These are phyloP conservation scores for Backusella sp. DNA, from an alignment of 192 early-diverging fungal species.

Conservation along the genomic window DNA sequence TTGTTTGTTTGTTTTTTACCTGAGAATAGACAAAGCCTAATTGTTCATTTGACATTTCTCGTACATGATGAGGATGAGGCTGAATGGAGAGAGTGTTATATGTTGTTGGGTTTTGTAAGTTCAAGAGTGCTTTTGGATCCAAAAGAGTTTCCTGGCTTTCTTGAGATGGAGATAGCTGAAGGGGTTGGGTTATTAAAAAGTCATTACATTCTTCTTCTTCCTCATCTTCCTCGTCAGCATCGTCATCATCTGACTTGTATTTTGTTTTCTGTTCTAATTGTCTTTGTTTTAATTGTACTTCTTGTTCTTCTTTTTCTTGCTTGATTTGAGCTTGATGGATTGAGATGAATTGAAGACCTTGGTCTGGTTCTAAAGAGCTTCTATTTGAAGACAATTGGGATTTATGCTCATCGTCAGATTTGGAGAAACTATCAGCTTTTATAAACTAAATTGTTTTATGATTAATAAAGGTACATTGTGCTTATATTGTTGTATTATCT, in stretches of 20 bases:
- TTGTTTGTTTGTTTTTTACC: not conserved
- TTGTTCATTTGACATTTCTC: not conserved
- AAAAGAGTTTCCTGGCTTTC: not conserved
- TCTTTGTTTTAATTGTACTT: not conserved
- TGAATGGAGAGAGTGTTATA: not conserved
- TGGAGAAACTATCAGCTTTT: not conserved
- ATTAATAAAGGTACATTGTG: not conserved
- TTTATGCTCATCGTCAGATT: not conserved
- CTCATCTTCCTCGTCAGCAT: not conserved
- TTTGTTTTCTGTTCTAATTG: not conserved
- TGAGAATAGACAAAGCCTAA: not conserved
- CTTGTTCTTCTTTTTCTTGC: not conserved
- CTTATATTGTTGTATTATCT: not conserved
- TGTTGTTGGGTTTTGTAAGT: not conserved
- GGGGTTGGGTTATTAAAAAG: not conserved
- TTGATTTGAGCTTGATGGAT: not conserved
- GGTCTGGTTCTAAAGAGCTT: not conserved
- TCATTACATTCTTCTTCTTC: not conserved
- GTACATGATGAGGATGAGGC: not conserved
- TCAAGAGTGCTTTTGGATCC: not conserved
- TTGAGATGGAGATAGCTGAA: not conserved
- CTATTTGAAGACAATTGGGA: not conserved
- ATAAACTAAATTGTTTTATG: not conserved
- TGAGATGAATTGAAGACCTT: not conserved
- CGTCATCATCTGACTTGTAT: not conserved